Evolutionary conservation across 345 rosid species (phyloP).

Genomic region (Euphorbia tirucalli): DNA sequence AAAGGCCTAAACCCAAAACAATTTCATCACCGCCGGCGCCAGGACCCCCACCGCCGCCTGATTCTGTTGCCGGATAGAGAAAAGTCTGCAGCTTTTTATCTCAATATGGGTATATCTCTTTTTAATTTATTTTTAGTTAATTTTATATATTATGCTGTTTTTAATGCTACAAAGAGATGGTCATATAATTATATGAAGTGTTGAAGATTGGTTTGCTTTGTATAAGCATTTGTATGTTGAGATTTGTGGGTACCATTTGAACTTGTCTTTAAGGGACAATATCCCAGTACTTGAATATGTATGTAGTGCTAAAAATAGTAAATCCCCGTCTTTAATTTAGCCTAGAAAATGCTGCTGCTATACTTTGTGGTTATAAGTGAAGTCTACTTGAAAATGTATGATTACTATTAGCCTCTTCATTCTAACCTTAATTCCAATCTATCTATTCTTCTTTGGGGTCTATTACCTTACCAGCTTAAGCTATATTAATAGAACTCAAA

Average conservation of each 20-base stretch:
- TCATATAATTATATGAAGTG: neutral
- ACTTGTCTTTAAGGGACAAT: constrained; percentile 19
- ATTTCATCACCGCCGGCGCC: neutral
- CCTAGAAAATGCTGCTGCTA: constrained; percentile 4
- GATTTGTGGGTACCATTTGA: constrained; percentile 30
- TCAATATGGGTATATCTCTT: constrained; percentile 4
- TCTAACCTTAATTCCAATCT: neutral
- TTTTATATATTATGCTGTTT: neutral
- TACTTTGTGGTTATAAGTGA: neutral
- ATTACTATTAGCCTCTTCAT: constrained; percentile 2
- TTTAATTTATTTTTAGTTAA: neutral
- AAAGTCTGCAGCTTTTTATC: constrained; percentile 2
- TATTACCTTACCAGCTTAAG: too few relatives aligned
- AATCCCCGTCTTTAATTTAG: neutral
- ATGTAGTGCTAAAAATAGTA: constrained; percentile 2
- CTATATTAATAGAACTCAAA: too few relatives aligned
- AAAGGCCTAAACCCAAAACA: constrained; percentile 48
- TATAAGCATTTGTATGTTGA: constrained; percentile 4
- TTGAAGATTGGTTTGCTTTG: constrained; percentile 17
- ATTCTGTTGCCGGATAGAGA: constrained; percentile 18
- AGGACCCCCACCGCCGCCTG: neutral
- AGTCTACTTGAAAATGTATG: neutral
- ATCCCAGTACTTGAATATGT: neutral
- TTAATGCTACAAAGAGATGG: neutral
- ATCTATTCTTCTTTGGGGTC: too few relatives aligned